phyloP scores from a whole-genome alignment of 2,329 filamentous ascomycete species.

The Aspergillus udagawae region DNA sequence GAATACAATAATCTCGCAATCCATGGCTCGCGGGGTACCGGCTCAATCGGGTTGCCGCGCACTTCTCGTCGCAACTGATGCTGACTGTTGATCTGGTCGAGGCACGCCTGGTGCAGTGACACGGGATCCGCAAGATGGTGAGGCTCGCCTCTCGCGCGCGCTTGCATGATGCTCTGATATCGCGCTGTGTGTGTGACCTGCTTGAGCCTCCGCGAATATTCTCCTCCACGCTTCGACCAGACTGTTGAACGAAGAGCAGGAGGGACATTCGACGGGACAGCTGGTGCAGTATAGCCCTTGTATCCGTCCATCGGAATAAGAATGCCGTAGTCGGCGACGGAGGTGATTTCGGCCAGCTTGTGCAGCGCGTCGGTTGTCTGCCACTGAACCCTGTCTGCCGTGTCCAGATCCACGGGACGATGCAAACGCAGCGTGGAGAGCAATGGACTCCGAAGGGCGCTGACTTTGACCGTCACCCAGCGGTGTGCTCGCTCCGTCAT shows the following conservation, averaged over 20 bases:
- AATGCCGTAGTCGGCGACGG: constrained; percentile 19
- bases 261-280: background rate
- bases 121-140: background rate
- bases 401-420: background rate
- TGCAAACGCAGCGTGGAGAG: constrained; percentile 8
- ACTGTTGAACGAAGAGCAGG: background rate
- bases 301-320: constrained; percentile 24
- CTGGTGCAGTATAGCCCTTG: constrained; percentile 9
- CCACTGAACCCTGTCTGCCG: constrained; percentile 12
- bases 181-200: constrained; percentile 1
- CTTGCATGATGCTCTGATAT: background rate
- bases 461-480: constrained; percentile 18
- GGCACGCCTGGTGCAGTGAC: background rate
- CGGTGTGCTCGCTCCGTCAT: constrained; percentile 20
- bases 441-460: constrained; percentile 11
- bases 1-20: constrained; percentile 1
- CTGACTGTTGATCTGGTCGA: constrained; percentile 9
- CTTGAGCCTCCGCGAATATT: constrained; percentile 9
- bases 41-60: constrained; percentile 8
- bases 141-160: background rate
- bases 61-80: constrained; percentile 9
- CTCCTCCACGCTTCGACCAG: background rate
- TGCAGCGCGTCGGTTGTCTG: constrained; percentile 11
- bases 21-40: constrained; percentile 16
- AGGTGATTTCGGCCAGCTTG: constrained; percentile 9